These are phyloP conservation scores for Leptographium wingfieldii DNA, from an alignment of 2,329 filamentous ascomycete genomes.

Conservation along the genomic window DNA sequence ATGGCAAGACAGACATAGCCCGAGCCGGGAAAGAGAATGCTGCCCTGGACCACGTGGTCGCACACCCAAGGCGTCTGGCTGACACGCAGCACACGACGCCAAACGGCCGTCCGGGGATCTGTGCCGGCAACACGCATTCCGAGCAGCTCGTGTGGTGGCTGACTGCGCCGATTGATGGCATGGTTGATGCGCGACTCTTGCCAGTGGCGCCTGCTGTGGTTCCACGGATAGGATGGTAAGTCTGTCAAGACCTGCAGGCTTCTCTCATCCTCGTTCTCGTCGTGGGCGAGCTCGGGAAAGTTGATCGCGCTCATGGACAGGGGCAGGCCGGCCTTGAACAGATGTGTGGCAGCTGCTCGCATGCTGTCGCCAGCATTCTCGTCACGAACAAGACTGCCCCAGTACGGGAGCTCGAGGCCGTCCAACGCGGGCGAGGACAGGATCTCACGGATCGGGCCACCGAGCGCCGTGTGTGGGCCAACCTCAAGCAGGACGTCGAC, in stretches of 20 bases:
- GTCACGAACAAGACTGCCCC: slow-evolving; percentile 36
- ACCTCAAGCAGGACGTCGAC: slow-evolving; percentile 34
- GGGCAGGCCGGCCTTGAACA: slow-evolving; percentile 27
- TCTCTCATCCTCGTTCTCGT: not conserved
- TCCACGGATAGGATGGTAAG: slow-evolving; percentile 28
- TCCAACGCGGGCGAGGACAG: slow-evolving; percentile 18
- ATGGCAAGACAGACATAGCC: slow-evolving; percentile 39
- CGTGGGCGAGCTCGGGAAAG: slow-evolving; percentile 18
- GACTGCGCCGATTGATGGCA: slow-evolving; percentile 16
- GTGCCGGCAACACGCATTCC: slow-evolving; percentile 31
- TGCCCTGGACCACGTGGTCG: slow-evolving; percentile 44
- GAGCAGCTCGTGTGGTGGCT: slow-evolving; percentile 27
- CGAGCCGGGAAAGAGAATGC: slow-evolving; percentile 41
- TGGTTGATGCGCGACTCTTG: slow-evolving; percentile 30
- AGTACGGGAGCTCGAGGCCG: slow-evolving; percentile 29
- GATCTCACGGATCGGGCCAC: slow-evolving; percentile 38
- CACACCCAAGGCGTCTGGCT: slow-evolving; percentile 44
- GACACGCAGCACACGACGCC: slow-evolving; percentile 33
- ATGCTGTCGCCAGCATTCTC: slow-evolving; percentile 30
- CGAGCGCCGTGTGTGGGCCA: slow-evolving; percentile 35
- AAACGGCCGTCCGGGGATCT: slow-evolving; percentile 28
- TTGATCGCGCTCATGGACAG: slow-evolving; percentile 34
- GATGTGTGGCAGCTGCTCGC: slow-evolving; percentile 25
- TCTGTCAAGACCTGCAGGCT: not conserved
- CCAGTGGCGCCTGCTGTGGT: slow-evolving; percentile 33